phyloP scores from a whole-genome alignment of 352 stramenopile species.

The Globisporangium spiculum region DNA sequence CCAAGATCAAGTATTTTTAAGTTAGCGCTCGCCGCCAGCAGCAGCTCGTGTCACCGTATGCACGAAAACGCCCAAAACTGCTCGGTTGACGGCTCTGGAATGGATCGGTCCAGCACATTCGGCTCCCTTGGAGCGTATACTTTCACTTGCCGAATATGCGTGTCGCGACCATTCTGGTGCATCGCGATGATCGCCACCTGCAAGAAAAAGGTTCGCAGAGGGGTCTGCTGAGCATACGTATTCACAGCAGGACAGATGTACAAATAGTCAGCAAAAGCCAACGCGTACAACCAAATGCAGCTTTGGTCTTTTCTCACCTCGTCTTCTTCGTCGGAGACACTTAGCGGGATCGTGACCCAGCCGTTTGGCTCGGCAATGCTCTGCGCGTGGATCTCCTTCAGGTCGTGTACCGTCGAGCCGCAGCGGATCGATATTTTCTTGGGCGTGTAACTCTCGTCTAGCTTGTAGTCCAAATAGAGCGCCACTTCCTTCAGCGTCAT shows the following conservation, averaged over 20 bases:
- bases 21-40: background rate
- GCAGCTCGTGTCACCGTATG: constrained; percentile 33
- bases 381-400: constrained; percentile 92
- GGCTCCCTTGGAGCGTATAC: constrained; percentile 82
- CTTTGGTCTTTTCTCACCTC: background rate
- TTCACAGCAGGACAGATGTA: background rate
- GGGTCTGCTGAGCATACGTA: background rate
- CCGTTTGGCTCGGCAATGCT: constrained; percentile 92
- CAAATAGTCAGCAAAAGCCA: background rate
- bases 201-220: constrained; percentile 92
- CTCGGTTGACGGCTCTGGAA: constrained; percentile 57
- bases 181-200: constrained; percentile 96
- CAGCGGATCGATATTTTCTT: constrained; percentile 93
- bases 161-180: constrained; percentile 98
- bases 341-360: constrained; percentile 91
- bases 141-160: constrained; percentile 94
- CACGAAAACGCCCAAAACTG: constrained; percentile 68
- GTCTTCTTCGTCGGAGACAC: constrained; percentile 44
- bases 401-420: constrained; percentile 94
- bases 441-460: constrained; percentile 98
- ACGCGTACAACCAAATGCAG: background rate
- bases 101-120: constrained; percentile 45
- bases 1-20: too few relatives aligned
- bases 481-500: constrained; percentile 92
- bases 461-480: constrained; percentile 97